Base-by-base conservation (phyloP, 2,329 filamentous ascomycete species). In the Calonectria ilicicola region DNA sequence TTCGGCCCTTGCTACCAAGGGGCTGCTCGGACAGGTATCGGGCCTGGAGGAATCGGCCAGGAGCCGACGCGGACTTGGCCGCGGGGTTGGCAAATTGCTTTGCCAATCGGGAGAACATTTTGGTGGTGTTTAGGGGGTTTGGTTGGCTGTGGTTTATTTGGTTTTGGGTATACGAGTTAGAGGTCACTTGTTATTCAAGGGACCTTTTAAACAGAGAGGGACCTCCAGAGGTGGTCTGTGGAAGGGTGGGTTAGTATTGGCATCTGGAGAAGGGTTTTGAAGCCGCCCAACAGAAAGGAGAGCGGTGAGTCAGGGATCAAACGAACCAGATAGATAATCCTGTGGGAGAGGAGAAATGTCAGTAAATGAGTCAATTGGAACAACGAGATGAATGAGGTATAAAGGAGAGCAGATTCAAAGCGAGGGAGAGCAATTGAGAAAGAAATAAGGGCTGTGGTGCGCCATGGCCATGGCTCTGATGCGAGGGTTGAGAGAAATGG, bases 291-390 rank as follows among this genome's bases (percentile, higher is more conserved):
- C 64, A 67, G 49, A 51, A 70, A 62, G 65, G 65, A 65, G 60
- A 81, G 83, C 83, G 84, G 85, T 87, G 85, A 87, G 85, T 86
- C 83, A 85, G 75, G 75, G 72, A 58, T 15, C 17, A 64, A 29
- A 86, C 90, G 82, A 85, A 93, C 92, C 92, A 91, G 92, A 94
- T 86, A 94, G 90, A 90, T 94, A 94, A 89, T 94, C 92, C 92
- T 93, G 81, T 12, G 73, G 76, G 74, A 73, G 77, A n/a, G 76
- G 75, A 73, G 77, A 78, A 74, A 75, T 69, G 84, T 90, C 86
- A 90, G 88, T 80, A 82, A 81, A 72, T 46, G 64, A 72, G 58
- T 71, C 74, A 77, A 79, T 77, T 77, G 69, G 67, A 67, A 51
- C 40, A 56, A 74, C 32, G 17, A 38, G 9, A 17, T 68, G 26